Base-by-base conservation (phyloP, 2,329 filamentous ascomycete species). In the Fusarium sp. region DNA sequence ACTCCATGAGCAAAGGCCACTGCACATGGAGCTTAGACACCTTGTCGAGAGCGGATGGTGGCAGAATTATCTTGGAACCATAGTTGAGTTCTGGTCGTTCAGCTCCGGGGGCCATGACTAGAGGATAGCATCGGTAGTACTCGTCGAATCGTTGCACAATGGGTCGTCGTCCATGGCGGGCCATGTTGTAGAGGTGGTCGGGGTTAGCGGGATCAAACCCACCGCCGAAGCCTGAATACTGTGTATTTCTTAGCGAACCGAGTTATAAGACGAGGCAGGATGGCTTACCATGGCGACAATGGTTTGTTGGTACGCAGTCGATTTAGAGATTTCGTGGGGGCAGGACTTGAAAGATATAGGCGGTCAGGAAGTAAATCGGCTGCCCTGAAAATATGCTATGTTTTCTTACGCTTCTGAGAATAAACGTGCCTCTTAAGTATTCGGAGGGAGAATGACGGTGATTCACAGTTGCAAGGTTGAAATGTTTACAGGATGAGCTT, bases 111-210 rank as follows among this genome's bases (percentile, higher is more conserved):
- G 97, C 91, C 95, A 99, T 98, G 78, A 92, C 91, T 78, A 98
- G 89, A 47, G 96, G 96, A 80, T 98, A 99, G 86, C 95, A 98
- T 79, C 96, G 92, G 85, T 98, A 98, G 86, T 97, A 98, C 83
- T 99, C 96, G 83, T 99, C 96, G 85, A 99, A 99, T 69, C 95
- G 94, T 78, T 94, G 93, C 60, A 86, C 76, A 84, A 87, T 78
- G 81, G 86, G 82, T 60, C 86, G 83, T 67, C 88, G 85, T 64
- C 84, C 82, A 61, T 80, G 78, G 65, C 81, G 82, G 42, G 85
- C 85, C 83, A 88, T 84, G 79, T 85, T 85, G 79, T 84, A 86
- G 78, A 88, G 83, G 66, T 85, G 82, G 35, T 84, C 82, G n/a
- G 86, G 83, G 75, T 88, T 85, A 69, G 80, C 81, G 65, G 85